Percentiles rank a stretch among this genome's conserved stretches.
These are phyloP conservation scores for Yamadazyma mexicana DNA, from an alignment of 1,139 yeast species.

Conservation along the genomic window DNA sequence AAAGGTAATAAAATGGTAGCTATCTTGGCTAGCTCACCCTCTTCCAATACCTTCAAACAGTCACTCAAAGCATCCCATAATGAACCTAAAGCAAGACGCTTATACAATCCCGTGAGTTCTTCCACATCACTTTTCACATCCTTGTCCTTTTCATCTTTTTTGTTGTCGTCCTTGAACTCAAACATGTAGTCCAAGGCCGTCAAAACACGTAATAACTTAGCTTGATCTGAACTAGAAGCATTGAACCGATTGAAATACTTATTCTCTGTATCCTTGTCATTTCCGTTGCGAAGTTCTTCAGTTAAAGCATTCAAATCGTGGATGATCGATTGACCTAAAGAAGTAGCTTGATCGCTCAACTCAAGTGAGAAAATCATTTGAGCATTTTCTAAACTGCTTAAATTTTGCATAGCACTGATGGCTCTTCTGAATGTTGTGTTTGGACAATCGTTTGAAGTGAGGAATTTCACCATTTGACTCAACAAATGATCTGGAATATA, in stretches of 20 bases:
- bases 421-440: constrained; percentile 85
- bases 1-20: constrained; percentile 84
- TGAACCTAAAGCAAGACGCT: constrained; percentile 67
- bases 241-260: constrained; percentile 67
- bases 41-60: constrained; percentile 63
- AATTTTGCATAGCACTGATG: constrained; percentile 77
- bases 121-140: constrained; percentile 34
- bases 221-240: constrained; percentile 82
- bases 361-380: constrained; percentile 68
- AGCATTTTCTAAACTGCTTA: constrained; percentile 63
- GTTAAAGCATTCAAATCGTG: constrained; percentile 56
- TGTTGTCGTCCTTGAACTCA: constrained; percentile 38
- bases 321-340: constrained; percentile 58
- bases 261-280: constrained; percentile 46
- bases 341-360: constrained; percentile 64
- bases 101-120: constrained; percentile 61
- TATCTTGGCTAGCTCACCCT: constrained; percentile 52
- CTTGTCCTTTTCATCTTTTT: constrained; percentile 6
- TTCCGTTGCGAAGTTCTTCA: constrained; percentile 40
- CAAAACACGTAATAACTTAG: constrained; percentile 76
- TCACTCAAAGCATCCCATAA: constrained; percentile 88
- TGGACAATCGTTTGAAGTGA: constrained; percentile 85
- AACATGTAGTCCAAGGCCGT: constrained; percentile 88
- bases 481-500: constrained; percentile 63
- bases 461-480: constrained; percentile 62